Percentiles rank a stretch among this genome's conserved stretches.
phyloP scores from a whole-genome alignment of 2,329 filamentous ascomycete genomes.

The Exophiala viscosa region DNA sequence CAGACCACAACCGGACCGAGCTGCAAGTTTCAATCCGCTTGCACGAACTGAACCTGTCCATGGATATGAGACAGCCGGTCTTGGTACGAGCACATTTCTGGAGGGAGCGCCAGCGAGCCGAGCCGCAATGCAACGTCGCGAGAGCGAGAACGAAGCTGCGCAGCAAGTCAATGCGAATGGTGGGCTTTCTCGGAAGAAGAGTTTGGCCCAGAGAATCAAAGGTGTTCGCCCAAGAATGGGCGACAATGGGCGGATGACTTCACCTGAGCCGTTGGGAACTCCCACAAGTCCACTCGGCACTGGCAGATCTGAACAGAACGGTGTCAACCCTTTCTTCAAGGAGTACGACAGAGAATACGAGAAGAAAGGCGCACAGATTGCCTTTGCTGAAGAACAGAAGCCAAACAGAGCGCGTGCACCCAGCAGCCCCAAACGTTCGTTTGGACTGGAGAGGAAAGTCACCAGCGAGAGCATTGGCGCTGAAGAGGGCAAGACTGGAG shows the following conservation, averaged over 20 bases:
- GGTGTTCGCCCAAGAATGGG: conserved; percentile 61
- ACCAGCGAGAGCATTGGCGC: conserved; percentile 53
- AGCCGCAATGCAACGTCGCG: conserved; percentile 69
- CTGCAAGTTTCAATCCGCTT: conserved; percentile 61
- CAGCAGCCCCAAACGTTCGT: conserved; percentile 56
- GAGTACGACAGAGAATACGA: conserved; percentile 70
- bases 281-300: conserved; percentile 33
- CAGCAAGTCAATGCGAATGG: conserved; percentile 48
- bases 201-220: conserved; percentile 86
- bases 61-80: conserved; percentile 74
- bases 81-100: conserved; percentile 92
- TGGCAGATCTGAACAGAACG: conserved; percentile 38
- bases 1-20: conserved; percentile 35
- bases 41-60: conserved; percentile 69
- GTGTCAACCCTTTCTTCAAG: conserved; percentile 75
- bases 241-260: conserved; percentile 56
- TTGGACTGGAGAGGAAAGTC: conserved; percentile 58
- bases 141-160: conserved; percentile 62
- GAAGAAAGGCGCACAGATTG: conserved; percentile 59
- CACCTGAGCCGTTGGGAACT: conserved; percentile 45
- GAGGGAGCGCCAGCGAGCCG: conserved; percentile 87
- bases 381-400: conserved; percentile 44
- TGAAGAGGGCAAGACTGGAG: conserved; percentile 45
- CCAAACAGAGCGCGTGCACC: conserved; percentile 46
- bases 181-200: conserved; percentile 79